Conservation (phyloP, 2,329 filamentous ascomycete genomes). For the Coniosporium tulheliwenetii region DNA sequence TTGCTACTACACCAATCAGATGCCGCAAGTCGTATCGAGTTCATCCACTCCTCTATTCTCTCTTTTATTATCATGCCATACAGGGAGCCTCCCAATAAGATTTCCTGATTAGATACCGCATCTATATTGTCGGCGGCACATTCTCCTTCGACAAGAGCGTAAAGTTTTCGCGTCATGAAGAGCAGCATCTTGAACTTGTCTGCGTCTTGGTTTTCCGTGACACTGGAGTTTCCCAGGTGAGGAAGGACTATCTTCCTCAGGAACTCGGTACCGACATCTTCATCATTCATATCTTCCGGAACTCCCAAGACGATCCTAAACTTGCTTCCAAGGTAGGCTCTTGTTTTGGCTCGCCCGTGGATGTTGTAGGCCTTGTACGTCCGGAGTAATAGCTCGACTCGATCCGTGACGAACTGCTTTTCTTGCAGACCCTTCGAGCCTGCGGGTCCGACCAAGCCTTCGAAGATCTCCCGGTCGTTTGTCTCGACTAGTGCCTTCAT, state of each 20-base stretch:
- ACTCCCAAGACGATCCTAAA: slow-evolving; percentile 81
- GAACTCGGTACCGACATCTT: slow-evolving; percentile 84
- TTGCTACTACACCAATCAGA: slow-evolving; percentile 40
- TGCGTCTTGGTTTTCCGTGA: slow-evolving; percentile 67
- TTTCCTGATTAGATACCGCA: slow-evolving; percentile 90
- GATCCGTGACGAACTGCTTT: slow-evolving; percentile 80
- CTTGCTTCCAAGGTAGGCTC: slow-evolving; percentile 77
- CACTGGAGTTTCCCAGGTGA: slow-evolving; percentile 73
- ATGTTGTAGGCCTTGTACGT: slow-evolving; percentile 86
- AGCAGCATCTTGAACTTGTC: slow-evolving; percentile 92
- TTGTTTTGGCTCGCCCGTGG: slow-evolving; percentile 66
- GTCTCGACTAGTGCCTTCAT: slow-evolving; percentile 90
- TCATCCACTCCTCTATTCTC: slow-evolving; percentile 75
- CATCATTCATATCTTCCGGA: slow-evolving; percentile 68
- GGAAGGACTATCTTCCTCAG: slow-evolving; percentile 79
- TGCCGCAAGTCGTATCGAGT: slow-evolving; percentile 39
- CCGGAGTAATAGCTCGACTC: slow-evolving; percentile 77
- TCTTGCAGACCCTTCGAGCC: slow-evolving; percentile 66
- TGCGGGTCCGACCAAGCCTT: slow-evolving; percentile 69
- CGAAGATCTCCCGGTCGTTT: slow-evolving; percentile 91
- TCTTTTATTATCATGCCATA: slow-evolving; percentile 96
- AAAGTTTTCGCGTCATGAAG: slow-evolving; percentile 94
- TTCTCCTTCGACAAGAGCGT: slow-evolving; percentile 80
- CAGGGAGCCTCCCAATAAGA: slow-evolving; percentile 80
- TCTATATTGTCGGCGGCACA: slow-evolving; percentile 92